Base-by-base conservation (phyloP, 768 basidiomycete species). In the Coprinopsis sp. region DNA sequence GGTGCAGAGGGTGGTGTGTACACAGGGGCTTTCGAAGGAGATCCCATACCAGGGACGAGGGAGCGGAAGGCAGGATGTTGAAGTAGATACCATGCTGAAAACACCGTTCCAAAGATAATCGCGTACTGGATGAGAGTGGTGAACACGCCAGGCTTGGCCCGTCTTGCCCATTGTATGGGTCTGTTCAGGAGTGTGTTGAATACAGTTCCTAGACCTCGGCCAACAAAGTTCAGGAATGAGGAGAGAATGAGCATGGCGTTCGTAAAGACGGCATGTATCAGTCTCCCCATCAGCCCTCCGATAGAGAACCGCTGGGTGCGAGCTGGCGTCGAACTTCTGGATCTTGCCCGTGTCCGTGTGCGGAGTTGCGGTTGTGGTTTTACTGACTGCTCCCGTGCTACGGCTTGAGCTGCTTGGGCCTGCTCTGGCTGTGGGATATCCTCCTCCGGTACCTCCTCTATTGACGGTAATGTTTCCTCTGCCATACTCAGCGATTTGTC, bases 381-480 rank as follows among this genome's bases (percentile, higher is more conserved):
- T 3, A 50, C 50, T 14, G 31, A 40, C 2, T 14, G 53, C 42
- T 57, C 54, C 22, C 51, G 58, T 40, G 64, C 50, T 40, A 49
- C 41, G 22, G 61, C 37, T 33, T 62, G 64, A 39, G 57, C 56
- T 47, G 64, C 58, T 13, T 40, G 44, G 14, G 60, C 58, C 22
- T 27, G 29, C 31, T 44, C 18, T 28, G 54, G 53, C 24, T 27
- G 53, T 40, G 53, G 47, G 24, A 46, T 44, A 23, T 65, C 70
- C 57, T 86, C 84, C 3, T 87, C 79, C 23, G 45, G 46, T n/a
- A 71, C 69, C 67, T 88, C 87, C 4, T 75, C 70, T 55, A 88
- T 84, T 6, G 82, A 77, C 19, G 77, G 66, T 22, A 88, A 71
- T 2, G 77, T 74, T 52, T 74, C 69, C 47, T 79, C 78, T 24